phyloP scores from a whole-genome alignment of 345 rosid species.

The Diplotaxis tenuifolia region DNA sequence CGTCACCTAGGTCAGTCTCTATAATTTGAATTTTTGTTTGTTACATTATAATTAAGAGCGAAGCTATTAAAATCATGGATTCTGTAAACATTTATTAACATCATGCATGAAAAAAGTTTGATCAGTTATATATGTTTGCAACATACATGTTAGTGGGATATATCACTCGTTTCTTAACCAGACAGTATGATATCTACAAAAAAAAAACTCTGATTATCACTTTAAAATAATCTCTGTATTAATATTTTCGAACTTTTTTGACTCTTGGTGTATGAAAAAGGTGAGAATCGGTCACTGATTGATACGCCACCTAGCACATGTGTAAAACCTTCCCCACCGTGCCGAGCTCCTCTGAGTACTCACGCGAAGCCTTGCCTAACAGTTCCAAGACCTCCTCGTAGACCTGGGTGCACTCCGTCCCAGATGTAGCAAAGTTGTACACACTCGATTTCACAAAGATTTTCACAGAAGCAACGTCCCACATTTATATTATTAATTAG shows the following conservation, averaged over 20 bases:
- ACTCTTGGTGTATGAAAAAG: not conserved
- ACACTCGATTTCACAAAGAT: not conserved
- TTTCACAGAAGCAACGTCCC: not conserved
- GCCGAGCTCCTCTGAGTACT: not conserved
- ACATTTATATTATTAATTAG: not conserved
- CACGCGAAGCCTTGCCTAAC: not conserved
- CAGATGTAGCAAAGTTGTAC: not conserved
- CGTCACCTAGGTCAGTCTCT: slow-evolving; percentile 13
- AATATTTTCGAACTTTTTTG: not conserved
- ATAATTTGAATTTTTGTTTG: not conserved
- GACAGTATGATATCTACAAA: not conserved
- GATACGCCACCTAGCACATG: not conserved
- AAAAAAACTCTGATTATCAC: not conserved
- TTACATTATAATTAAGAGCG: not conserved
- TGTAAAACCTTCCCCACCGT: slow-evolving; percentile 14
- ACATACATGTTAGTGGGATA: not conserved
- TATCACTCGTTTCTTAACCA: too few species aligned
- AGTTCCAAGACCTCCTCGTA: slow-evolving; percentile 18
- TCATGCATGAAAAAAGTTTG: not conserved
- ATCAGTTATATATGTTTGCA: not conserved
- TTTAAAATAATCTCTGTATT: not conserved
- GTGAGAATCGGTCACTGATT: not conserved
- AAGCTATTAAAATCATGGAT: not conserved
- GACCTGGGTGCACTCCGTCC: not conserved
- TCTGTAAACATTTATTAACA: too few species aligned